Evolutionary conservation across 2,329 filamentous ascomycete genomes (phyloP), one percentile per base, ranked within the genome.

Genomic region (Coniochaeta sp.): DNA sequence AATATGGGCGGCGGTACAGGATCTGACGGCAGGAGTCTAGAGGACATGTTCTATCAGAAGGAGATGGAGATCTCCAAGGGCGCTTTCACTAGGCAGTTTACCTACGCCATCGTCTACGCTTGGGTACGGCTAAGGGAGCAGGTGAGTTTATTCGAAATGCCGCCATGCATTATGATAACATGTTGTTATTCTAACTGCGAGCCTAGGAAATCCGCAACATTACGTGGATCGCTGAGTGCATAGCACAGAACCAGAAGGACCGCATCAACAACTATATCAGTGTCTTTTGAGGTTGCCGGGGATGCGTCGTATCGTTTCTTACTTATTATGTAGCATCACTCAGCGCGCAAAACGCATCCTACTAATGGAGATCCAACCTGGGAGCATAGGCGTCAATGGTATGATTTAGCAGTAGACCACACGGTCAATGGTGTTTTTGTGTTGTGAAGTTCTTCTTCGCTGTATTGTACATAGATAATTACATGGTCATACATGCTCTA

Each of bases 211-310:
- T 98, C 69, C 90, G 95, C 66, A 99, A 99, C 77, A 96, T 99
- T 71, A 98, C 95, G 58, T 99, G 95, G 95, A 99, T 99, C 75
- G 89, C 95, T 24, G 95, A 99, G 77, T 99, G 95, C 79, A 99
- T 99, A 83, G 95, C 95, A 60, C 95, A 99, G 78, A 97, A 96
- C 80, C 95, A 99, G 78, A 99, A 99, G 81, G 95, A 99, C 76
- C 87, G 95, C 72, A 98, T 99, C 73, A 90, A 91, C 68, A 99
- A 98, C 78, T 99, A 96, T 77, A 99, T 99, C 74, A 96, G 92
- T 77, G 95, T 98, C 63, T 96, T 99, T 77, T 96, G 77, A 83
- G 34, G 10, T 40, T 4, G 30, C 30, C 17, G 54, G 30, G 4
- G n/a, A 22, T 14, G 5, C 3, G 34, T 38, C 32, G 28, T 36